phyloP scores from a whole-genome alignment of 495 filamentous ascomycete species.

The Aspergillus coremiiformis region DNA sequence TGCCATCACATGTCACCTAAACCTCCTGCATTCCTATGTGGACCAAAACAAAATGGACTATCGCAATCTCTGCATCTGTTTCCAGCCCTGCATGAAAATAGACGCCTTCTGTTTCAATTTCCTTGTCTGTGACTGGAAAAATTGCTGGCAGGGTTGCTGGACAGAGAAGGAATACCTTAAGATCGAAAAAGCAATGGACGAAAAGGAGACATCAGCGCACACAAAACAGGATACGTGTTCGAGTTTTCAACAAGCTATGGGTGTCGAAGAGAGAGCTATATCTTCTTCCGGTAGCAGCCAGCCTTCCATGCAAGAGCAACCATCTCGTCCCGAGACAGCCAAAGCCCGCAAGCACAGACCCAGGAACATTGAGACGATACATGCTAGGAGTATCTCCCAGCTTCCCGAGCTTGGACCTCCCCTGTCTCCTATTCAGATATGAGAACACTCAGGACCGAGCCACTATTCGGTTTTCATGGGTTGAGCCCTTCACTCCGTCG shows the following conservation, averaged over 20 bases:
- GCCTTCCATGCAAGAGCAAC: constrained; percentile 25
- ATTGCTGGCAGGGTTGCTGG: constrained; percentile 92
- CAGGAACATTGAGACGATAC: constrained; percentile 33
- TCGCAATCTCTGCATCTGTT: constrained; percentile 85
- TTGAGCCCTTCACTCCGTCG: neutral
- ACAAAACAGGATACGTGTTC: constrained; percentile 15
- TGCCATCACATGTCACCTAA: constrained; percentile 89
- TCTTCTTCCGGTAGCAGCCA: constrained; percentile 61
- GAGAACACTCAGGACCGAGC: neutral
- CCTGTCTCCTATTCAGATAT: constrained; percentile 60
- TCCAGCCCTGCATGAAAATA: constrained; percentile 89
- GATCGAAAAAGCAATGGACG: constrained; percentile 59
- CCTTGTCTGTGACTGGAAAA: constrained; percentile 82
- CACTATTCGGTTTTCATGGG: neutral
- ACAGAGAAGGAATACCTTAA: constrained; percentile 75
- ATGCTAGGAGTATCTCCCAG: constrained; percentile 37
- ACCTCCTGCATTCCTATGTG: constrained; percentile 73
- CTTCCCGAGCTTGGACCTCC: constrained; percentile 65
- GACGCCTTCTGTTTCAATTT: constrained; percentile 87
- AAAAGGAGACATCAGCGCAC: constrained; percentile 26
- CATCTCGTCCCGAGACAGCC: constrained; percentile 26
- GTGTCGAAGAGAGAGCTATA: constrained; percentile 49
- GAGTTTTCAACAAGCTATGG: constrained; percentile 8
- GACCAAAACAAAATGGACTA: constrained; percentile 95
- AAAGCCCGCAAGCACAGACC: constrained; percentile 31